Evolutionary conservation across 2,329 filamentous ascomycete genomes (phyloP).

Genomic region (Reticulascus tulasneorum): DNA sequence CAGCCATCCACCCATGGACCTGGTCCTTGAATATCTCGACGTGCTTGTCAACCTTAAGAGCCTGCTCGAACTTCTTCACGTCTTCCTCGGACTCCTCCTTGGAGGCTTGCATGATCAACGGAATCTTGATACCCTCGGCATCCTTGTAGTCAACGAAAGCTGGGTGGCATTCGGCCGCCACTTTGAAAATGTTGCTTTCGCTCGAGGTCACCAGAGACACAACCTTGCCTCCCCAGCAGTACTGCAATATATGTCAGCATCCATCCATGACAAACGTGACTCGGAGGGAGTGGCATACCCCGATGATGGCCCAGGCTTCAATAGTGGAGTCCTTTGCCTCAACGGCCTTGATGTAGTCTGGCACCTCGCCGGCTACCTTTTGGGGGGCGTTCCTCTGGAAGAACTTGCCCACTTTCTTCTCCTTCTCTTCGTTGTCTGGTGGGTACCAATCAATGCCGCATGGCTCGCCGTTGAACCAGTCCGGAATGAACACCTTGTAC

Average conservation of each 20-base stretch:
- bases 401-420: slow-evolving; percentile 54
- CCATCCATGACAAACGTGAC: background rate
- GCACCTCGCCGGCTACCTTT: slow-evolving; percentile 45
- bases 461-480: slow-evolving; percentile 80
- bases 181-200: slow-evolving; percentile 51
- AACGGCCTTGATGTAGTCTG: slow-evolving; percentile 51
- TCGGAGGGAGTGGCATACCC: slow-evolving; percentile 42
- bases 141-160: slow-evolving; percentile 63
- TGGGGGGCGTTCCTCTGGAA: slow-evolving; percentile 48
- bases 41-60: slow-evolving; percentile 51
- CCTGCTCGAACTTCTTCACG: slow-evolving; percentile 53
- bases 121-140: slow-evolving; percentile 55
- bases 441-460: slow-evolving; percentile 57
- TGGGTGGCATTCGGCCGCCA: slow-evolving; percentile 51
- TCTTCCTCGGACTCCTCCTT: slow-evolving; percentile 56
- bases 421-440: slow-evolving; percentile 60
- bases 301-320: slow-evolving; percentile 57
- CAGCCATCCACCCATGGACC: slow-evolving; percentile 73
- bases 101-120: slow-evolving; percentile 60
- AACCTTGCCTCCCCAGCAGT: slow-evolving; percentile 72
- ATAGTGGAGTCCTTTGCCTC: slow-evolving; percentile 50
- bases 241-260: slow-evolving; percentile 25
- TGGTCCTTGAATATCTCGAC: slow-evolving; percentile 65
- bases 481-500: slow-evolving; percentile 86
- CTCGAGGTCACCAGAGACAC: slow-evolving; percentile 47